Evolutionary conservation across 805 yeast genomes (phyloP).

Genomic region (Scheffersomyces amazonensis): DNA sequence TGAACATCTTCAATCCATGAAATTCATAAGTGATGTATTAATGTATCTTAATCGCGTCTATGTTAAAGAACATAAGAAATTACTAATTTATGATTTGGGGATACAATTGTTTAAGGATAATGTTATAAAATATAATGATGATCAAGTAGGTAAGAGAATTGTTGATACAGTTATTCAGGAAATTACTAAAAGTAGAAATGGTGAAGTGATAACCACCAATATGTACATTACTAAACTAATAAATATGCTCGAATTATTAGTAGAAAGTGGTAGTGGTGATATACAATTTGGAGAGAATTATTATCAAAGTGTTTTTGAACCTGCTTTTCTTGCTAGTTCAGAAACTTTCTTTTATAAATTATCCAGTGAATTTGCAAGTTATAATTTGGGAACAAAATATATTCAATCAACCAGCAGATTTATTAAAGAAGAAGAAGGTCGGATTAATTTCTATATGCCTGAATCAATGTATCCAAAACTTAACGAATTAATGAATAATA

Average conservation of each 20-base stretch:
- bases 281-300: slow-evolving; percentile 51
- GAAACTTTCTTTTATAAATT: slow-evolving; percentile 51
- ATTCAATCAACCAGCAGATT: slow-evolving; percentile 50
- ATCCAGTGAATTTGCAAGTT: slow-evolving; percentile 42
- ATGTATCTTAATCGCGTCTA: slow-evolving; percentile 87
- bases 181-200: slow-evolving; percentile 51
- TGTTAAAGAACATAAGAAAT: slow-evolving; percentile 63
- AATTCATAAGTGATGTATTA: slow-evolving; percentile 77
- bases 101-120: slow-evolving; percentile 61
- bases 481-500: slow-evolving; percentile 53
- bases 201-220: slow-evolving; percentile 49
- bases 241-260: slow-evolving; percentile 67
- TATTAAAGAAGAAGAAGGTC: slow-evolving; percentile 59
- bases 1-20: slow-evolving; percentile 68
- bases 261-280: slow-evolving; percentile 33
- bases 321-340: slow-evolving; percentile 53
- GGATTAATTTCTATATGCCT: slow-evolving; percentile 55
- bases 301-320: slow-evolving; percentile 66
- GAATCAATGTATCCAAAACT: slow-evolving; percentile 52
- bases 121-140: slow-evolving; percentile 49
- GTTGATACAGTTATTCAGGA: slow-evolving; percentile 51
- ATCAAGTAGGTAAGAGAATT: slow-evolving; percentile 50
- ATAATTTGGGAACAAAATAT: slow-evolving; percentile 52
- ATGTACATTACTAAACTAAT: slow-evolving; percentile 59
- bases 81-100: slow-evolving; percentile 72